Evolutionary conservation across 805 yeast genomes (phyloP), one percentile per base, ranked within the genome.

Genomic region (Kazachstania martiniae): DNA sequence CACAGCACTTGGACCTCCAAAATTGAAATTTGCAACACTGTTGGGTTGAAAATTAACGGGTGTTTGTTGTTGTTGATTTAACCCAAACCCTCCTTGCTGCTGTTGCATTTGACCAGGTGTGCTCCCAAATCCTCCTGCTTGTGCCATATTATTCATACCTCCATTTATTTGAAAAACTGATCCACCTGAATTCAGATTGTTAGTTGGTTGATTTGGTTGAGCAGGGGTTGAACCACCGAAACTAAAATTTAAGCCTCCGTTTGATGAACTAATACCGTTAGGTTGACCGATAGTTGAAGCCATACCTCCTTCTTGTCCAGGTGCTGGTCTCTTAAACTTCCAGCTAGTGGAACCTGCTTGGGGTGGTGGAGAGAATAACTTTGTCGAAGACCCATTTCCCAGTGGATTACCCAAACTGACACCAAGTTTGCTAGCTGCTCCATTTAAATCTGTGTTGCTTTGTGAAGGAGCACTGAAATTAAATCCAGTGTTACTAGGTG

Each of bases 21-120:
- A 53, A 31, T 52, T 50, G 18, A 53, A 23, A 32, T 53, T 51
- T 4, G 44, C 43, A 16, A 46, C 39, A 13, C 32, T 30, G 3
- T 56, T 48, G 18, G 59, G 59, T 26, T 27, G 21, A 18, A 43
- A 43, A 23, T 19, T 19, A 8, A 19, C 22, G 8, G 10, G 27
- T 3, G 8, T 34, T 29, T 23, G 32, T 24, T 7, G 28, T 21
- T 18, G 25, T 24, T 26, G 23, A 21, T 19, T 19, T 10, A 19
- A 8, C 21, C 14, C 25, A 29, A 33, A 16, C 21, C n/a, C n/a
- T n/a, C n/a, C n/a, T n/a, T n/a, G n/a, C n/a, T n/a, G n/a, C n/a
- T n/a, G n/a, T n/a, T n/a, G n/a, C n/a, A n/a, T n/a, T n/a, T n/a
- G n/a, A n/a, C n/a, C 16, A n/a, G 9, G 8, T 15, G 28, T 8